Percentiles rank a stretch among this genome's conserved stretches.
phyloP scores from a whole-genome alignment of 306 rosid species.

The Urtica urens region DNA sequence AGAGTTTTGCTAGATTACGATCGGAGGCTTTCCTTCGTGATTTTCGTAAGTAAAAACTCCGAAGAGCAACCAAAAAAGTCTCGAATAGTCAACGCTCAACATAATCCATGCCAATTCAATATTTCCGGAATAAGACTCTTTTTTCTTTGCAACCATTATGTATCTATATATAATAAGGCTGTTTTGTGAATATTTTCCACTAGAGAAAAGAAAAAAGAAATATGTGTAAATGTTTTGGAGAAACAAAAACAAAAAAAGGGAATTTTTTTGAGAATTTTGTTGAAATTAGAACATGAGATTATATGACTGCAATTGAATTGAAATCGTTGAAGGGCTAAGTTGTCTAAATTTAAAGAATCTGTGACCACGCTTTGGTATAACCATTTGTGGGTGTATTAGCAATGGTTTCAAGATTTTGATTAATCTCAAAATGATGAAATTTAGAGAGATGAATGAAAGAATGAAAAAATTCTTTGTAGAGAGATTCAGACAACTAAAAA shows the following conservation, averaged over 20 bases:
- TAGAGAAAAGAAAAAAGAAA: not conserved
- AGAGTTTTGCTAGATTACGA: constrained; percentile 37
- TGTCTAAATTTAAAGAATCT: constrained; percentile 50
- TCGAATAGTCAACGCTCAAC: constrained; percentile 55
- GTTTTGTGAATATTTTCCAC: constrained; percentile 1
- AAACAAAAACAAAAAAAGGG: constrained; percentile 19
- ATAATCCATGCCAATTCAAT: constrained; percentile 48
- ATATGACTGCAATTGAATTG: no score
- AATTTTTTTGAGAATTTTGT: no score
- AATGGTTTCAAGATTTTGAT: no score
- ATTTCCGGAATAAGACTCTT: constrained; percentile 31
- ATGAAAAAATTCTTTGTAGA: not conserved
- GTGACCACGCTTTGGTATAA: constrained; percentile 33
- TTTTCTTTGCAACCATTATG: constrained; percentile 33
- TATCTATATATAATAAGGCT: constrained; percentile 8
- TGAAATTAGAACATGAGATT: constrained; percentile 16
- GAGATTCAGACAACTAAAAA: not conserved
- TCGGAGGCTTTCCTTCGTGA: constrained; percentile 82
- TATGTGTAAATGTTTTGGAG: not conserved
- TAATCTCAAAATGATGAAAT: constrained; percentile 7
- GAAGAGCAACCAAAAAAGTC: constrained; percentile 47
- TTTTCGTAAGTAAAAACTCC: constrained; percentile 56
- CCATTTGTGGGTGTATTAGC: constrained; percentile 39
- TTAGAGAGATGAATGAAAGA: not conserved
- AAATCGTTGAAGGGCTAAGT: constrained; percentile 7